Evolutionary conservation across 2,329 filamentous ascomycete species (phyloP).

Genomic region (Huntiella savannae): DNA sequence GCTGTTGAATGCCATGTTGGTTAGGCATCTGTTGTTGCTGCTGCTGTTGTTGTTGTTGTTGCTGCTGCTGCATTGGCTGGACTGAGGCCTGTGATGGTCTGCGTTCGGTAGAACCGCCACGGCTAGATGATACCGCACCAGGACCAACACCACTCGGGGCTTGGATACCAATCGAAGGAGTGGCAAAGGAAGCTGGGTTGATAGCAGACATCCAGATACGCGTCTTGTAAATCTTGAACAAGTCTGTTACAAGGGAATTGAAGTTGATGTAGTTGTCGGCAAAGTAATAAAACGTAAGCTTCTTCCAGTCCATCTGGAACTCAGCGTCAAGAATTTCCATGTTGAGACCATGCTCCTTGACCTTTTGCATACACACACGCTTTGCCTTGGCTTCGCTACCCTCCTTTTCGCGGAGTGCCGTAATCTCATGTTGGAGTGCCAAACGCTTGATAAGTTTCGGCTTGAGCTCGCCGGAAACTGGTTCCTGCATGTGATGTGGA

Average conservation of each 20-base stretch:
- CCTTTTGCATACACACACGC: conserved; percentile 89
- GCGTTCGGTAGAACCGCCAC: conserved; percentile 31
- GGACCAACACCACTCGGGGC: conserved; percentile 48
- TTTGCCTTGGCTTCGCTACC: conserved; percentile 96
- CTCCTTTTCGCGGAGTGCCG: conserved; percentile 81
- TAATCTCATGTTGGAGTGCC: conserved; percentile 78
- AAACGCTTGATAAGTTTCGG: conserved; percentile 94
- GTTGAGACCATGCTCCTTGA: conserved; percentile 78
- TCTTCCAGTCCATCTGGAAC: conserved; percentile 99
- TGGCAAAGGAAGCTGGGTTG: conserved; percentile 88
- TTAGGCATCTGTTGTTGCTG: conserved; percentile 22
- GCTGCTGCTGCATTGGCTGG: conserved; percentile 3
- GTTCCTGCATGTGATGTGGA: conserved; percentile 54
- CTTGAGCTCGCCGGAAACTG: conserved; percentile 58
- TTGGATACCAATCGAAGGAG: conserved; percentile 52
- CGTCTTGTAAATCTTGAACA: conserved; percentile 99
- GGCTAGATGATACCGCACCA: conserved; percentile 40
- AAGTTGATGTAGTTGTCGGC: conserved; percentile 98
- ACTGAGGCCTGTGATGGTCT: conserved; percentile 21
- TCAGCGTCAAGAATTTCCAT: conserved; percentile 99
- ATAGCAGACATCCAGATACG: conserved; percentile 99
- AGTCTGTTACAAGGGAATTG: conserved; percentile 86
- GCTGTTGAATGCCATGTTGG: conserved; percentile 25
- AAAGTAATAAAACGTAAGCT: conserved; percentile 97
- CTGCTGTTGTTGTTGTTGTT: conserved; percentile 4